A percentile compares a stretch with the other conserved stretches of the same genome.
phyloP scores from a whole-genome alignment of 257 asterid genomes.

The Jaltomata sinuosa region DNA sequence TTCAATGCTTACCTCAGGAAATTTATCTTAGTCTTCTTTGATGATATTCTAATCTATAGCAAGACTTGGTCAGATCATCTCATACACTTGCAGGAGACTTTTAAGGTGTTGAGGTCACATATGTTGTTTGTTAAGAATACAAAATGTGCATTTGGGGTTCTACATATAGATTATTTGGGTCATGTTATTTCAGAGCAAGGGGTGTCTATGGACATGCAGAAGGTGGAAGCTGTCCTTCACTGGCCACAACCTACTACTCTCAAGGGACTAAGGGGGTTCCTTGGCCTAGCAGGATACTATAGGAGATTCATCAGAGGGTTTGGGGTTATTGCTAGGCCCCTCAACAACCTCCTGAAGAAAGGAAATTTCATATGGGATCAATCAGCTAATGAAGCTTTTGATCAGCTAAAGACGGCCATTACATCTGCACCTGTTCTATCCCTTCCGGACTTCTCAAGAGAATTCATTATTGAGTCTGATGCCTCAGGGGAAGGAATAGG shows the following conservation, averaged over 20 bases:
- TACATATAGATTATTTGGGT: background rate
- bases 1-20: too few species aligned
- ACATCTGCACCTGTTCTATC: too few species aligned
- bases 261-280: background rate
- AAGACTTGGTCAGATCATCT: too few species aligned
- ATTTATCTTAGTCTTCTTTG: too few species aligned
- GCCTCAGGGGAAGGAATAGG: too few species aligned
- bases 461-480: too few species aligned
- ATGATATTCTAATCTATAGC: too few species aligned
- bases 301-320: background rate
- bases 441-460: too few species aligned
- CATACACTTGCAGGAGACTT: background rate
- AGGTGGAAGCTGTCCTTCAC: background rate
- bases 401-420: too few species aligned
- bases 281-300: background rate
- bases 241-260: background rate
- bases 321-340: background rate
- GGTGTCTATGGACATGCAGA: background rate
- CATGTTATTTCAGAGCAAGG: background rate
- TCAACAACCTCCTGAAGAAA: background rate
- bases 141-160: background rate
- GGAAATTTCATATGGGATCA: too few species aligned
- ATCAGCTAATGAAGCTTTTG: too few species aligned
- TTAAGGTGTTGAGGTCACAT: background rate
- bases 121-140: background rate